phyloP scores from a whole-genome alignment of 768 basidiomycete genomes.

The Lentinula aciculospora region DNA sequence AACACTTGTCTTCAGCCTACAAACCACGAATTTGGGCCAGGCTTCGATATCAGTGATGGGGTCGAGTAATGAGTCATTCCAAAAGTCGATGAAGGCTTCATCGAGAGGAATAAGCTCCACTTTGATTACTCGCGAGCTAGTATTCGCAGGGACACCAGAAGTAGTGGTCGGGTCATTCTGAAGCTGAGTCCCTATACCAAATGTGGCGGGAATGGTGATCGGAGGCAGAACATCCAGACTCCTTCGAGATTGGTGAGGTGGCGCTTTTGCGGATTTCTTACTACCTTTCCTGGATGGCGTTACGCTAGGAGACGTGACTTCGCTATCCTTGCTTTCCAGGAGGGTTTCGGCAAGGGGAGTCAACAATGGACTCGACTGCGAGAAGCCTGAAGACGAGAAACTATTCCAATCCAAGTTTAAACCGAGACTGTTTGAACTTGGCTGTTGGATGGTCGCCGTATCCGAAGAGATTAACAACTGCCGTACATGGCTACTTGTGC shows the following conservation, averaged over 20 bases:
- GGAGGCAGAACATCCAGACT: slow-evolving; percentile 5
- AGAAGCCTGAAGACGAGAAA: slow-evolving; percentile 64
- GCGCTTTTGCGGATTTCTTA: background rate
- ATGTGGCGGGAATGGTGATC: slow-evolving; percentile 1
- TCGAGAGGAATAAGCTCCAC: slow-evolving; percentile 57
- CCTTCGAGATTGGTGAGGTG: slow-evolving; percentile 9
- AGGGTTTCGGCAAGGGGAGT: slow-evolving; percentile 51
- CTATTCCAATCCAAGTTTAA: slow-evolving; percentile 54
- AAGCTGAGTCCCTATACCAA: background rate
- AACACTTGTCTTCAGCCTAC: slow-evolving; percentile 50
- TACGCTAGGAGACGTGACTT: slow-evolving; percentile 41
- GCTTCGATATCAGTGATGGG: slow-evolving; percentile 41
- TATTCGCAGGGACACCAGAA: slow-evolving; percentile 15
- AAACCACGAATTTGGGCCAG: slow-evolving; percentile 70
- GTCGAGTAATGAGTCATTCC: slow-evolving; percentile 70
- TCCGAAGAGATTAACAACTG: background rate
- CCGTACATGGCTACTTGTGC: background rate
- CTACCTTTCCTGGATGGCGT: slow-evolving; percentile 7
- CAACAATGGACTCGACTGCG: slow-evolving; percentile 30
- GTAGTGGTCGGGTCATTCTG: background rate
- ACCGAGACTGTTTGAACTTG: background rate
- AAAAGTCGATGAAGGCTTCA: slow-evolving; percentile 81
- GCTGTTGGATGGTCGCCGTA: background rate
- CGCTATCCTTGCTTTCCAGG: slow-evolving; percentile 49
- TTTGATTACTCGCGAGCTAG: slow-evolving; percentile 32